phyloP scores from a whole-genome alignment of 495 filamentous ascomycete species.

The Penicillium cosmopolitanum region DNA sequence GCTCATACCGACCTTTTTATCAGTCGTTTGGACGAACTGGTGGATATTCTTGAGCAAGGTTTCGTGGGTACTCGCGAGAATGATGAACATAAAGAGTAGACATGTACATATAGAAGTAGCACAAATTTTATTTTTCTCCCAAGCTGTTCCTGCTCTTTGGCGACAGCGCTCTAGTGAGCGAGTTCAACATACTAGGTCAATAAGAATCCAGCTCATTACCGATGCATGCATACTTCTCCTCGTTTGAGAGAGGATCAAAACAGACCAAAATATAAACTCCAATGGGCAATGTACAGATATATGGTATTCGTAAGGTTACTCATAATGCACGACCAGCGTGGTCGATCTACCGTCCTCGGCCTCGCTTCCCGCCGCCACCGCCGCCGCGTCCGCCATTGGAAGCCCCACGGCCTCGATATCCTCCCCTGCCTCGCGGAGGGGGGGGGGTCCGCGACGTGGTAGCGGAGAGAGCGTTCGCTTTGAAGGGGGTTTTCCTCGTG shows the following conservation, averaged over 20 bases:
- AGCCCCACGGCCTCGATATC: slow-evolving; percentile 20
- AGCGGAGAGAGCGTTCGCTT: slow-evolving; percentile 9
- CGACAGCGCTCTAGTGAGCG: not conserved
- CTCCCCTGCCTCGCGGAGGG: slow-evolving; percentile 25
- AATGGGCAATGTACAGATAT: slow-evolving; percentile 1
- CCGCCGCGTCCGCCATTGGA: no score
- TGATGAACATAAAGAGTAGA: slow-evolving; percentile 16
- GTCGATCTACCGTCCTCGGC: slow-evolving; percentile 4
- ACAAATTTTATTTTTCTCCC: no score
- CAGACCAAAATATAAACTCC: not conserved
- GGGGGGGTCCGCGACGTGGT: slow-evolving; percentile 8
- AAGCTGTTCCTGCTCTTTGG: not conserved
- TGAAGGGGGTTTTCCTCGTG: slow-evolving; percentile 16
- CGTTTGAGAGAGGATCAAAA: not conserved
- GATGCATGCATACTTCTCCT: no score
- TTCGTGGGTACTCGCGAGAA: slow-evolving; percentile 47
- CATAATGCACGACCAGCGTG: slow-evolving; percentile 3
- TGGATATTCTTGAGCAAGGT: slow-evolving; percentile 69
- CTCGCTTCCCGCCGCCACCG: slow-evolving; percentile 6
- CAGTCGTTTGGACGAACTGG: slow-evolving; percentile 67
- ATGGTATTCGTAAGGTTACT: slow-evolving; percentile 2
- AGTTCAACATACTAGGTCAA: not conserved
- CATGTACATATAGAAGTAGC: not conserved
- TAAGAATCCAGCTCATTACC: no score
- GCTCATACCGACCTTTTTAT: slow-evolving; percentile 78